A percentile compares a stretch with the other conserved stretches of the same genome.
Conservation (phyloP, 148 eudicot genomes). For the Tetragonia tetragonoides region DNA sequence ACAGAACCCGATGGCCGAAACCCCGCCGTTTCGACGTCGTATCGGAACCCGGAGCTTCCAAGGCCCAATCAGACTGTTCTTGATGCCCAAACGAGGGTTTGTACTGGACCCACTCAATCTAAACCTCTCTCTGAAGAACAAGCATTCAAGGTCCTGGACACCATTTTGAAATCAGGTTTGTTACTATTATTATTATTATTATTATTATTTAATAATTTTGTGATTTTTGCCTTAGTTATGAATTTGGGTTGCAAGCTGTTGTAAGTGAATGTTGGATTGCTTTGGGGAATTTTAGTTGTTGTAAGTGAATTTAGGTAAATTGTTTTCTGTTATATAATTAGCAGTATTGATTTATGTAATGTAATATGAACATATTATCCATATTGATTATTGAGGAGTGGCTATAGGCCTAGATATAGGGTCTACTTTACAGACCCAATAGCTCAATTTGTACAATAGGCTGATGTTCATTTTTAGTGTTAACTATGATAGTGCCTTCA, state of each 20-base stretch:
- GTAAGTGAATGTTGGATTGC: background rate
- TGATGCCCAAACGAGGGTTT: slow-evolving; percentile 88
- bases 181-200: background rate
- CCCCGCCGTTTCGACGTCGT: slow-evolving; percentile 63
- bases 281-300: background rate
- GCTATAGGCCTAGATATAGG: too few species aligned
- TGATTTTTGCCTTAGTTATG: background rate
- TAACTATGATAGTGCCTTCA: background rate
- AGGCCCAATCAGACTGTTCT: slow-evolving; percentile 78
- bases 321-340: background rate
- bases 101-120: slow-evolving; percentile 94
- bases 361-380: too few species aligned
- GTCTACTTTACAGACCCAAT: too few species aligned
- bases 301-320: background rate
- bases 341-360: too few species aligned
- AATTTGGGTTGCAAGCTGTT: background rate
- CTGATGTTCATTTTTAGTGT: background rate
- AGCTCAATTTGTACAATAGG: background rate
- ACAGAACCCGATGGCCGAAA: slow-evolving; percentile 38
- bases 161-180: slow-evolving; percentile 78
- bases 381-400: too few species aligned
- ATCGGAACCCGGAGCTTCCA: slow-evolving; percentile 44
- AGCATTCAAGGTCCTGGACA: slow-evolving; percentile 68
- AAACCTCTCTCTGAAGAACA: slow-evolving; percentile 71
- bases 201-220: too few species aligned